Conservation (phyloP, 1,139 yeast species). For the Hyphopichia khmerensis region DNA sequence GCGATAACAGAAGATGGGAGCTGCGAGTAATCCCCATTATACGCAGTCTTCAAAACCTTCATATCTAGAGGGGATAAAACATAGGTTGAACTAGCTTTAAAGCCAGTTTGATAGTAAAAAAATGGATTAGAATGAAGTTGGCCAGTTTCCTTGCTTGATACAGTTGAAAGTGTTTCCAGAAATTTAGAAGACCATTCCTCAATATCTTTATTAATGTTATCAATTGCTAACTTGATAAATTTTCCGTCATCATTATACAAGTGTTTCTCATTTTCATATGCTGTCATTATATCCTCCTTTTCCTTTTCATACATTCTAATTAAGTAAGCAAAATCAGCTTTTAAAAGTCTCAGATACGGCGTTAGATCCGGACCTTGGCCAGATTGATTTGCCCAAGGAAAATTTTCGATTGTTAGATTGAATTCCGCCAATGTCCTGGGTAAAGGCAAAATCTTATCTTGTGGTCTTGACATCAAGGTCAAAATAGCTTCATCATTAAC, state of each 20-base stretch:
- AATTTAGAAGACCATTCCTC: slow-evolving; percentile 30
- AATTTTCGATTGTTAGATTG: slow-evolving; percentile 23
- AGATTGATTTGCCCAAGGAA: slow-evolving; percentile 26
- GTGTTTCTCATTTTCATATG: slow-evolving; percentile 55
- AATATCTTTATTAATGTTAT: slow-evolving; percentile 49
- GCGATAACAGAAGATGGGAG: slow-evolving; percentile 68
- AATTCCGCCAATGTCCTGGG: slow-evolving; percentile 47
- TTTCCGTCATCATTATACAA: slow-evolving; percentile 61
- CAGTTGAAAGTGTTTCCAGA: background rate
- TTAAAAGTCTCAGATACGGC: slow-evolving; percentile 55
- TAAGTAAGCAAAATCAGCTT: slow-evolving; percentile 58
- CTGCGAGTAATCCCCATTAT: slow-evolving; percentile 52
- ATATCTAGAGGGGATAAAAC: slow-evolving; percentile 80
- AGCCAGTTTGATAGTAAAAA: slow-evolving; percentile 66
- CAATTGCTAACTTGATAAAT: slow-evolving; percentile 57
- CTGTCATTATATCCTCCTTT: slow-evolving; percentile 43
- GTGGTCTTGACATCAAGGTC: slow-evolving; percentile 71
- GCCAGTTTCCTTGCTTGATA: background rate
- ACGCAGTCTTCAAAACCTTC: slow-evolving; percentile 64
- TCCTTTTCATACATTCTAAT: slow-evolving; percentile 58
- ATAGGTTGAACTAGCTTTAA: slow-evolving; percentile 61
- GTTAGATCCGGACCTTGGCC: slow-evolving; percentile 21
- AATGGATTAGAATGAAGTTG: slow-evolving; percentile 8
- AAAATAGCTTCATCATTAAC: slow-evolving; percentile 60
- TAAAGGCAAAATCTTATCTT: slow-evolving; percentile 58